Base-by-base conservation (phyloP, 2,329 filamentous ascomycete genomes). In the Aureobasidium sp. region DNA sequence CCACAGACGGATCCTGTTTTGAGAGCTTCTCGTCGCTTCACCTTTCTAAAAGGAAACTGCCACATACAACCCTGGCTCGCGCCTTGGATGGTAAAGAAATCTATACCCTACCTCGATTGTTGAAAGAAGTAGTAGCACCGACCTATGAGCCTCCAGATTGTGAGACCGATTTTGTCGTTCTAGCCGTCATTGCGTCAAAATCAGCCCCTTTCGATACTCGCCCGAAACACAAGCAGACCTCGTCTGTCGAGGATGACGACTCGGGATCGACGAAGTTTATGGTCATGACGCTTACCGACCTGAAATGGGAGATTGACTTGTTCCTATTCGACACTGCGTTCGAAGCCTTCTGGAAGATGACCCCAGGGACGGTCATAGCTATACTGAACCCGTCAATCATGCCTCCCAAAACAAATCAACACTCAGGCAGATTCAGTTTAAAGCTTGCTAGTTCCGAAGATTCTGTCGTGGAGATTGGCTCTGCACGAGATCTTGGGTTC, bases 321-420 rank as follows among this genome's bases (percentile, higher is more conserved):
- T 97, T 91, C 69, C 83, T 99, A 15, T 99, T 99, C 75, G 89
- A 90, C 69, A 86, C 88, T 0, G 95, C 91, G 7, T 97, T 97
- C 69, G 87, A 90, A 17, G 86, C 89, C 61, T 99, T 94, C 77
- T 97, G 93, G 88, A 96, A 96, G 71, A 79, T 97, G n/a, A 87
- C 87, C 0, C 84, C 90, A 1, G 94, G 94, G n/a, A 97, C 92
- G 0, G 83, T 97, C 1, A 80, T 99, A 62, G 94, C 93, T 5
- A 89, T 99, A 29, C 80, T 99, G 34, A 99, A 99, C 70, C 94
- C 94, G 1, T 86, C 81, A 20, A 88, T 97, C 68, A 90, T 99
- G 86, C 91, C 93, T 3, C 93, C 93, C 0, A 88, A 89, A 0
- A 85, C 85, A 1, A 84, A 87, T 23, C 86, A 86, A 64, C 80